Evolutionary conservation across 352 stramenopile species (phyloP), one percentile per base, ranked within the genome.

Genomic region (Phytopythium mirpurense): DNA sequence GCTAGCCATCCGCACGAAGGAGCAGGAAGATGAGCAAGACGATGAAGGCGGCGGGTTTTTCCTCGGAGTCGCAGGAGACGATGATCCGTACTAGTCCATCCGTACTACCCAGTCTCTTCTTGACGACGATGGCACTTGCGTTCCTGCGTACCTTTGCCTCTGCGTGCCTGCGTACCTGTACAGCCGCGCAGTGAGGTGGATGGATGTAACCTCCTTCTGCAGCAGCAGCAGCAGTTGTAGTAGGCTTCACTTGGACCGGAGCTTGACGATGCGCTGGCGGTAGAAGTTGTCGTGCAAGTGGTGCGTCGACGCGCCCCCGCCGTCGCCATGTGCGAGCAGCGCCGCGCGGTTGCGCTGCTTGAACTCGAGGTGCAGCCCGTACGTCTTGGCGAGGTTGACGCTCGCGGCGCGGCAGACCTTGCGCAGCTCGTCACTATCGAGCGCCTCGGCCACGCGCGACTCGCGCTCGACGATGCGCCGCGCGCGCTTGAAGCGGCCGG

Each of bases 211-310:
- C n/a, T n/a, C n/a, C n/a, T n/a, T n/a, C n/a, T n/a, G n/a, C n/a
- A n/a, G n/a, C n/a, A n/a, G n/a, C n/a, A n/a, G n/a, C n/a, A n/a
- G n/a, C n/a, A n/a, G n/a, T n/a, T n/a, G n/a, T n/a, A n/a, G n/a
- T n/a, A n/a, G n/a, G n/a, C 38, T 5, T 82, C 57, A 87, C 50
- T 79, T 84, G 38, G 71, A 67, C 42, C 70, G 60, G 35, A 68
- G 73, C 51, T 31, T 45, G 40, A 93, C 67, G 43, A 93, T 84
- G 23, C 80, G 74, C 61, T 93, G 78, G 16, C 83, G 72, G 59
- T 91, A 90, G 43, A 89, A 93, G 56, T 90, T 88, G 62, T 93
- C 82, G 27, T 83, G 60, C 19, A 90, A 48, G 29, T 58, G 48
- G 26, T 60, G 48, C 37, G 44, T 42, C 34, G 66, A 35, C 37